Percentiles rank a stretch among this genome's conserved stretches.
These are phyloP conservation scores for Crucibulum laeve DNA, from an alignment of 768 basidiomycete species.

Conservation along the genomic window DNA sequence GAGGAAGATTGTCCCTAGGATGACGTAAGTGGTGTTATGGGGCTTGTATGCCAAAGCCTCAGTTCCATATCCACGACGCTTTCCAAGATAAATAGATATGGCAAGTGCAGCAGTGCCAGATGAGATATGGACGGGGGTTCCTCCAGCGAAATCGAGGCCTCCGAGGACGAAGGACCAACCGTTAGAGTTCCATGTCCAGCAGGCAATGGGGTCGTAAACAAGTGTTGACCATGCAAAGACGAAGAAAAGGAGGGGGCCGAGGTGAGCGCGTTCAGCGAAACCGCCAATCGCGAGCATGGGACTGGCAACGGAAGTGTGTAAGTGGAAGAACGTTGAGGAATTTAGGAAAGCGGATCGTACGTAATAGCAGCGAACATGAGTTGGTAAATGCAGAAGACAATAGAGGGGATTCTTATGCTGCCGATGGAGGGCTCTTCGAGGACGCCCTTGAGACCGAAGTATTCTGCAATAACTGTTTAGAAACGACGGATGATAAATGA, in stretches of 20 bases:
- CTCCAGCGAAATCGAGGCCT: constrained; percentile 90
- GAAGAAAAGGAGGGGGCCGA: constrained; percentile 86
- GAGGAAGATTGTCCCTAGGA: constrained; percentile 90
- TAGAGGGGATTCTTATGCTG: constrained; percentile 61
- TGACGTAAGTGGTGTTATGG: constrained; percentile 91
- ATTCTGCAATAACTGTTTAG: constrained; percentile 33
- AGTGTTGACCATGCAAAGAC: constrained; percentile 86
- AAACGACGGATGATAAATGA: constrained; percentile 14
- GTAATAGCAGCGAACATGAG: constrained; percentile 90
- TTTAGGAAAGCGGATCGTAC: constrained; percentile 30
- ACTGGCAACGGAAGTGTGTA: constrained; percentile 15
- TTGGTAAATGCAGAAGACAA: constrained; percentile 84
- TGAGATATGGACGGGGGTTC: constrained; percentile 95
- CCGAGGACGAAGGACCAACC: constrained; percentile 76
- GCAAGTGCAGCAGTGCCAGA: constrained; percentile 91
- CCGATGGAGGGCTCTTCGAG: constrained; percentile 73
- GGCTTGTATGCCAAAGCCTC: constrained; percentile 89
- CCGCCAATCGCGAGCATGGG: constrained; percentile 83
- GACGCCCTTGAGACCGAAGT: constrained; percentile 83
- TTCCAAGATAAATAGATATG: constrained; percentile 88
- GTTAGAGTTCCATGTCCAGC: constrained; percentile 92
- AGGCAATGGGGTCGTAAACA: constrained; percentile 92
- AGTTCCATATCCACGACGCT: constrained; percentile 88
- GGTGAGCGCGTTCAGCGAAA: constrained; percentile 82
- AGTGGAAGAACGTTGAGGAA: constrained; percentile 29